These are phyloP conservation scores for Fusarium luffae DNA, from an alignment of 2,329 filamentous ascomycete species.

Conservation along the genomic window DNA sequence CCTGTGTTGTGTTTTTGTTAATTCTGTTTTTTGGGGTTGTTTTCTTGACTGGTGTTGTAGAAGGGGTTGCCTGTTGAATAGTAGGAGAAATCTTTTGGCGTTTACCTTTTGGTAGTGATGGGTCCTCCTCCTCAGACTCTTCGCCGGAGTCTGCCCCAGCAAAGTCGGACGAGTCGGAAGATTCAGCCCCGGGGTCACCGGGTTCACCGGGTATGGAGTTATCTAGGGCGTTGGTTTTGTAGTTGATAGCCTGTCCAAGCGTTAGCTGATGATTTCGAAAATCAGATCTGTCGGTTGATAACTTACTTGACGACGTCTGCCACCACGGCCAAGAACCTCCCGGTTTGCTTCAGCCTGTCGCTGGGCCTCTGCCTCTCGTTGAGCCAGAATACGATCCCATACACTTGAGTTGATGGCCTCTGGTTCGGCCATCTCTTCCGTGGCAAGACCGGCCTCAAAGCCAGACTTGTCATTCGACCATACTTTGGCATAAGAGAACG, in stretches of 20 bases:
- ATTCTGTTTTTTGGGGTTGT: constrained; percentile 42
- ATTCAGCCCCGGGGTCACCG: constrained; percentile 44
- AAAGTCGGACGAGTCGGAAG: constrained; percentile 51
- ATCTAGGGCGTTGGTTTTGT: constrained; percentile 46
- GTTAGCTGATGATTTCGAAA: constrained; percentile 27
- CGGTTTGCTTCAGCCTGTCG: constrained; percentile 74
- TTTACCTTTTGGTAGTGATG: constrained; percentile 51
- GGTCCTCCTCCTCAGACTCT: constrained; percentile 40
- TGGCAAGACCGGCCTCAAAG: constrained; percentile 71
- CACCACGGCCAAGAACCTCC: constrained; percentile 86
- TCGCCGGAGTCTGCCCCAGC: constrained; percentile 50
- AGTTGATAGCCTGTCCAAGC: constrained; percentile 49
- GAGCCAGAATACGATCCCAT: constrained; percentile 90
- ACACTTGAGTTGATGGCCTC: constrained; percentile 72
- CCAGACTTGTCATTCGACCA: constrained; percentile 86
- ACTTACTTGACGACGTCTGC: constrained; percentile 69
- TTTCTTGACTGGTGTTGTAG: constrained; percentile 44
- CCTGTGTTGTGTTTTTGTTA: constrained; percentile 51
- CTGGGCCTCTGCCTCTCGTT: constrained; percentile 83
- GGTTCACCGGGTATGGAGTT: constrained; percentile 43
- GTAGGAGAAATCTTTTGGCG: constrained; percentile 42
- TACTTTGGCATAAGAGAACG: constrained; percentile 90
- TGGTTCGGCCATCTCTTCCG: constrained; percentile 62
- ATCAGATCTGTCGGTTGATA: neutral
- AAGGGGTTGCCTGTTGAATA: constrained; percentile 39